Evolutionary conservation across 768 basidiomycete species (phyloP).

Genomic region (Rossbeevera mucosa): DNA sequence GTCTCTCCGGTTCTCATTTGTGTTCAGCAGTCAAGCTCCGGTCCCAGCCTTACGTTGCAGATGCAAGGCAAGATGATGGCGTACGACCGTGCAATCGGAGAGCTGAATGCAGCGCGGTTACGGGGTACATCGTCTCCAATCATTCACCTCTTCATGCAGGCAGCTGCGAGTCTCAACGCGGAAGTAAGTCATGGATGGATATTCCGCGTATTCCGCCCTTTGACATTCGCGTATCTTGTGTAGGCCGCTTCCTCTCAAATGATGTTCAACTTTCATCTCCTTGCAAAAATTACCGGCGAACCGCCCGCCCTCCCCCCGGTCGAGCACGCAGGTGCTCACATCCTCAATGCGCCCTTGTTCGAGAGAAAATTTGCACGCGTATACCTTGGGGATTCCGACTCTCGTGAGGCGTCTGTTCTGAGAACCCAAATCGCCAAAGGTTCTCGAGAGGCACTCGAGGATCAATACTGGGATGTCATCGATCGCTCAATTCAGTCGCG

Average conservation of each 20-base stretch:
- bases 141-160: conserved; percentile 65
- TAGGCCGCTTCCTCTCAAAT: conserved; percentile 55
- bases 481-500: conserved; percentile 78
- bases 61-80: conserved; percentile 96
- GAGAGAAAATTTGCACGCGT: conserved; percentile 80
- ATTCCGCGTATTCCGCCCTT: neutral
- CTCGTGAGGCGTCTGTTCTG: conserved; percentile 61
- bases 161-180: conserved; percentile 52
- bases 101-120: conserved; percentile 70
- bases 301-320: conserved; percentile 71
- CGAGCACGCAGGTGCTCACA: conserved; percentile 77
- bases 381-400: conserved; percentile 63
- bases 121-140: conserved; percentile 73
- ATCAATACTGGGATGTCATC: conserved; percentile 82
- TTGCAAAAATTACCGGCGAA: conserved; percentile 72
- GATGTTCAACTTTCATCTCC: conserved; percentile 66
- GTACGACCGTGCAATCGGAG: conserved; percentile 78
- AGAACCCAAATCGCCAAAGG: conserved; percentile 75
- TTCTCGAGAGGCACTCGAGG: conserved; percentile 76
- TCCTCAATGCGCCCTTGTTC: conserved; percentile 72
- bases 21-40: conserved; percentile 35
- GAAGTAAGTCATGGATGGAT: conserved; percentile 39
- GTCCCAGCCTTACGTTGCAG: conserved; percentile 61
- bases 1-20: conserved; percentile 5
- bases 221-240: conserved; percentile 2